Conservation (phyloP, 2,329 filamentous ascomycete genomes). For the Diplodia seriata region DNA sequence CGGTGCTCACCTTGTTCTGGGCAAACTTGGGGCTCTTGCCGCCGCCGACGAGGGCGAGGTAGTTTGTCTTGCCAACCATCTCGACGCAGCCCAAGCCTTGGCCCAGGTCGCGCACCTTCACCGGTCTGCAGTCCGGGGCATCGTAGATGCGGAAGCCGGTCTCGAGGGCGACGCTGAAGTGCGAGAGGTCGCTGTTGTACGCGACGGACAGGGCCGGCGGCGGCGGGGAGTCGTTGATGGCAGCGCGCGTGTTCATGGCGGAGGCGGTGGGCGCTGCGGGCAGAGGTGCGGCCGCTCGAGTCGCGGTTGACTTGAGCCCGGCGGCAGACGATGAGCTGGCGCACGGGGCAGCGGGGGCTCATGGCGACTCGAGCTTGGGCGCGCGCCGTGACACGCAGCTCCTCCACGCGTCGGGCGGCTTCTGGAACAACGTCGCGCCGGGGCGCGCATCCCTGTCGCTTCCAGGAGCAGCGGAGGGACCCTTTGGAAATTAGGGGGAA, state of each 20-base stretch:
- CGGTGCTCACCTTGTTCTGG: slow-evolving; percentile 72
- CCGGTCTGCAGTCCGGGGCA: slow-evolving; percentile 42
- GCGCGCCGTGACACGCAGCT: slow-evolving; percentile 13
- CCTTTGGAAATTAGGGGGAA: slow-evolving; percentile 34
- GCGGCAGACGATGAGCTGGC: slow-evolving; percentile 1
- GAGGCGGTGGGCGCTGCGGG: slow-evolving; percentile 5
- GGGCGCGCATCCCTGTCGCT: slow-evolving; percentile 30
- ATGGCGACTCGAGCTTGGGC: slow-evolving; percentile 33
- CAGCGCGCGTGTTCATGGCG: slow-evolving; percentile 85
- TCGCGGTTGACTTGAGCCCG: neutral
- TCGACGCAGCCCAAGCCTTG: slow-evolving; percentile 82
- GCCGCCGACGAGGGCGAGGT: slow-evolving; percentile 87
- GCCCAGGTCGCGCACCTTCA: slow-evolving; percentile 46
- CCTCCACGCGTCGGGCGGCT: slow-evolving; percentile 24
- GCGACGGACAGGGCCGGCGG: slow-evolving; percentile 80
- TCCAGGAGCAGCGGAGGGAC: slow-evolving; percentile 31
- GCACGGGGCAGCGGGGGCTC: neutral
- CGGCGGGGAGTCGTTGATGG: slow-evolving; percentile 78
- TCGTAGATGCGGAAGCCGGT: slow-evolving; percentile 72
- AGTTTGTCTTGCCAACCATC: slow-evolving; percentile 88
- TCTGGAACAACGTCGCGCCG: slow-evolving; percentile 30
- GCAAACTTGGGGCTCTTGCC: slow-evolving; percentile 85
- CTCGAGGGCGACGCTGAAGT: slow-evolving; percentile 86
- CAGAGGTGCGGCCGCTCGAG: neutral
- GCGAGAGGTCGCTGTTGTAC: slow-evolving; percentile 85